A percentile compares a stretch with the other conserved stretches of the same genome.
Evolutionary conservation across 345 rosid genomes (phyloP).

Genomic region (Sonneratia alba): DNA sequence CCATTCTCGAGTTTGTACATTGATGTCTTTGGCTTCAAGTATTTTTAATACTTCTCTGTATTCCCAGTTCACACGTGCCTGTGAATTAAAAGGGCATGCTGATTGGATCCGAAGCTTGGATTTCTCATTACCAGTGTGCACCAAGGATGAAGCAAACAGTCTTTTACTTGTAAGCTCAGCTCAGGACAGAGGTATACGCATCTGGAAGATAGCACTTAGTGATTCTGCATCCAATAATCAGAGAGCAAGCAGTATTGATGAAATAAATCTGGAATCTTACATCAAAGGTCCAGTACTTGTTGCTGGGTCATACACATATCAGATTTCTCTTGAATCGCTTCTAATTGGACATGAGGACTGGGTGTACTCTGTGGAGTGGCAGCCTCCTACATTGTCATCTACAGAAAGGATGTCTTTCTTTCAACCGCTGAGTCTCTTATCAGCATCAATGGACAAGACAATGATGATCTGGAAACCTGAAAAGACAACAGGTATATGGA

Average conservation of each 20-base stretch:
- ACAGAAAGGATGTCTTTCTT: slow-evolving; percentile 21
- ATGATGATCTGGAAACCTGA: slow-evolving; percentile 99
- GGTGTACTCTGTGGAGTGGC: slow-evolving; percentile 96
- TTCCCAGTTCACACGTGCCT: slow-evolving; percentile 58
- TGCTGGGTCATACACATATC: slow-evolving; percentile 61
- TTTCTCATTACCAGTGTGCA: slow-evolving; percentile 63
- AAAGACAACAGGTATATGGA: slow-evolving; percentile 80
- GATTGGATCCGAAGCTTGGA: slow-evolving; percentile 96
- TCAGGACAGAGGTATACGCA: slow-evolving; percentile 85
- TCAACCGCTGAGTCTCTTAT: slow-evolving; percentile 73
- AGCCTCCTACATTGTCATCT: slow-evolving; percentile 43
- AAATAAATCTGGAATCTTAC: slow-evolving; percentile 67
- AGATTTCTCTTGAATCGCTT: slow-evolving; percentile 87
- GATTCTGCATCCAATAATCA: slow-evolving; percentile 22
- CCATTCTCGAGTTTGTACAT: neutral
- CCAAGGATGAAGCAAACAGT: slow-evolving; percentile 29
- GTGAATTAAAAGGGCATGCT: slow-evolving; percentile 88
- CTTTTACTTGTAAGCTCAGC: slow-evolving; percentile 86
- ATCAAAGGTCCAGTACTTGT: slow-evolving; percentile 80
- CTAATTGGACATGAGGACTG: slow-evolving; percentile 95
- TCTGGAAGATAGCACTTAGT: slow-evolving; percentile 60
- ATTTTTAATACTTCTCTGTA: slow-evolving; percentile 7
- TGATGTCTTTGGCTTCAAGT: neutral
- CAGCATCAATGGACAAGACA: slow-evolving; percentile 96
- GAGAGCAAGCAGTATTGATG: slow-evolving; percentile 33